Conservation (phyloP, 179 eudicot species). For the Carnegiea gigantea region DNA sequence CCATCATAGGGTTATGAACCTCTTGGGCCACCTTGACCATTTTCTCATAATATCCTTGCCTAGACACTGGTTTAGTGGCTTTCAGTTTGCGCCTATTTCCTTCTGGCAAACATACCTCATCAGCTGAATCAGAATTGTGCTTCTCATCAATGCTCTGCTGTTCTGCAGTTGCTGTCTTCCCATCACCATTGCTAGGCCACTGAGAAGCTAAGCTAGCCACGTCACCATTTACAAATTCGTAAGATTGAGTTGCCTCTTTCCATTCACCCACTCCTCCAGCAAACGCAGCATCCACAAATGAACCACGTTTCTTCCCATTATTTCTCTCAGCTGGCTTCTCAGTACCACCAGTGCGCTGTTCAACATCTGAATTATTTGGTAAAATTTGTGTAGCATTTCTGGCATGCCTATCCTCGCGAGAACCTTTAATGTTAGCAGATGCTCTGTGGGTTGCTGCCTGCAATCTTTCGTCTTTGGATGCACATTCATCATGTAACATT, state of each 20-base stretch:
- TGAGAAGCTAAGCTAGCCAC: slow-evolving; percentile 22
- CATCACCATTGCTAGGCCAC: slow-evolving; percentile 27
- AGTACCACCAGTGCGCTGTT: slow-evolving; percentile 25
- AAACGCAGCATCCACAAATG: slow-evolving; percentile 35
- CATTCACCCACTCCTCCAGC: slow-evolving; percentile 53
- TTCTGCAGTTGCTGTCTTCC: slow-evolving; percentile 23
- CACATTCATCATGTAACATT: slow-evolving; percentile 19
- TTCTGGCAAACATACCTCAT: slow-evolving; percentile 30
- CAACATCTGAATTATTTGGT: slow-evolving; percentile 31
- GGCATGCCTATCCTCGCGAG: slow-evolving; percentile 37
- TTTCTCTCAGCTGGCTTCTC: slow-evolving; percentile 33
- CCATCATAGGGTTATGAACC: slow-evolving; percentile 29
- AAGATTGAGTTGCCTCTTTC: slow-evolving; percentile 61
- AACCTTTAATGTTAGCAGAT: slow-evolving; percentile 22
- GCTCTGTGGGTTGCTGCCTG: slow-evolving; percentile 31
- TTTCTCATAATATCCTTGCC: slow-evolving; percentile 44
- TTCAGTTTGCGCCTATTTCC: slow-evolving; percentile 39
- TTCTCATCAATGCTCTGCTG: slow-evolving; percentile 23
- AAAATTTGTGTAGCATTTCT: slow-evolving; percentile 26
- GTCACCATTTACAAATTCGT: slow-evolving; percentile 55
- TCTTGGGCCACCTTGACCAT: slow-evolving; percentile 41
- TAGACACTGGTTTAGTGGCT: slow-evolving; percentile 33
- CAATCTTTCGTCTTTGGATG: slow-evolving; percentile 33
- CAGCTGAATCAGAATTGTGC: slow-evolving; percentile 34
- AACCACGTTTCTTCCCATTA: slow-evolving; percentile 29